Conservation (phyloP, 1,284 basidiomycete species). For the Rugosomyces carneus region DNA sequence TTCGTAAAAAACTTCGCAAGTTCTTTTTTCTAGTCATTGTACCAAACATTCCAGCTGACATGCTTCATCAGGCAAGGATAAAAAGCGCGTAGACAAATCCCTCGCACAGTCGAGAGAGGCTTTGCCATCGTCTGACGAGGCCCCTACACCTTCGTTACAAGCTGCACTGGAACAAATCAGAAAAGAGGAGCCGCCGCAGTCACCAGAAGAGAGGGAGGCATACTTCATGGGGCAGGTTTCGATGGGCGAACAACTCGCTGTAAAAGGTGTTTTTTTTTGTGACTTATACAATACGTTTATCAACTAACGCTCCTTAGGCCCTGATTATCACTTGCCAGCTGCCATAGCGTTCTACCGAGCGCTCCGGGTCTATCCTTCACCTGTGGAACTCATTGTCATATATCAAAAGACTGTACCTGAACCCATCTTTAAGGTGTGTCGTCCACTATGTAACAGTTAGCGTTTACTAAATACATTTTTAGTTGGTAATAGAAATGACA, state of each 20-base stretch:
- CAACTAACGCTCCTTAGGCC: conserved; percentile 43
- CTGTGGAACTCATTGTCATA: conserved; percentile 87
- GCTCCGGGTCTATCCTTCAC: conserved; percentile 90
- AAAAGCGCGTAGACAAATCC: conserved; percentile 82
- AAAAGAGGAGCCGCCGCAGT: conserved; percentile 57
- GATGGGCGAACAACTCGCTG: conserved; percentile 80
- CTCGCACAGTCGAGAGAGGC: conserved; percentile 54
- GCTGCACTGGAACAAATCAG: conserved; percentile 59
- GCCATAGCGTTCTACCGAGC: conserved; percentile 92
- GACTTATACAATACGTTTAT: not conserved
- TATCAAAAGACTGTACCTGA: conserved; percentile 91
- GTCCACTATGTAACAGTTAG: not conserved
- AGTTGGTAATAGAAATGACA: conserved; percentile 86
- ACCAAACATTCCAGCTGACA: conserved; percentile 4
- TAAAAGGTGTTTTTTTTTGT: conserved; percentile 49
- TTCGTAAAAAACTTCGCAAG: conserved; percentile 87
- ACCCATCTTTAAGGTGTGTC: conserved; percentile 73
- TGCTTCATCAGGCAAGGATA: conserved; percentile 68
- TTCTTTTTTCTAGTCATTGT: conserved; percentile 20
- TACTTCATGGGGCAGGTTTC: conserved; percentile 91
- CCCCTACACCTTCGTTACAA: conserved; percentile 49
- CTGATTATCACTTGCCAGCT: conserved; percentile 69
- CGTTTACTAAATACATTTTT: not conserved
- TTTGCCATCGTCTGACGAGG: conserved; percentile 20
- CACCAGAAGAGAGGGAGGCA: conserved; percentile 72